Base-by-base conservation (phyloP, 2,329 filamentous ascomycete genomes). In the Aureobasidium sp. region DNA sequence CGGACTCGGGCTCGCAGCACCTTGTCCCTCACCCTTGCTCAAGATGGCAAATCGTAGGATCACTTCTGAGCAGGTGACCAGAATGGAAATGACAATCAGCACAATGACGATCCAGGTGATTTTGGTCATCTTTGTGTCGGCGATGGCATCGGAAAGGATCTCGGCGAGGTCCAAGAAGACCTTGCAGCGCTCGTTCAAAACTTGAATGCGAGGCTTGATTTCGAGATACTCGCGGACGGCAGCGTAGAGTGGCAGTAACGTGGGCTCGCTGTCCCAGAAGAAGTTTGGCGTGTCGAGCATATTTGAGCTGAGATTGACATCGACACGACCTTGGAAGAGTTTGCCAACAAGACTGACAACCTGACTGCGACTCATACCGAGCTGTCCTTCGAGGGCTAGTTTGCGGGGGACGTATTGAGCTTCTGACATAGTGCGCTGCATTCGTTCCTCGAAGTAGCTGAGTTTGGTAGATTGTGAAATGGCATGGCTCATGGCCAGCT, bases 51-150 rank as follows among this genome's bases (percentile, higher is more conserved):
- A 97, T 7, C 94, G 84, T 56, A 99, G 78, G 61, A 88, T 85
- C 9, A 97, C 93, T 76, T 99, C 94, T 3, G 88, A 87, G 56
- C 90, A 88, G 1, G 94, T 97, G 59, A 99, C 91, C 58, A 91
- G 79, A 70, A 99, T 97, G 71, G 88, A 93, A 67, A 97, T 79
- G 51, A 95, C 76, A 71, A 99, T 99, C 49, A 99, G 83, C 49
- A 96, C 82, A 70, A 99, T 99, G 74, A 97, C 88, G 74, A 99
- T 97, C 93, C 93, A 97, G 0, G 94, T 99, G 72, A 97, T 96
- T 67, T 82, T 82, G 68, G 91, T 96, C 89, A 97, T 97, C 74
- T 96, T 97, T 67, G 90, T 88, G 73, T 97, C 91, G 25, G 90
- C 90, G 61, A 97, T 92, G 1, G 86, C 90, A 75, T 99, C 93